phyloP scores from a whole-genome alignment of 2,329 filamentous ascomycete species.

The Trichoderma atrobrunneum region DNA sequence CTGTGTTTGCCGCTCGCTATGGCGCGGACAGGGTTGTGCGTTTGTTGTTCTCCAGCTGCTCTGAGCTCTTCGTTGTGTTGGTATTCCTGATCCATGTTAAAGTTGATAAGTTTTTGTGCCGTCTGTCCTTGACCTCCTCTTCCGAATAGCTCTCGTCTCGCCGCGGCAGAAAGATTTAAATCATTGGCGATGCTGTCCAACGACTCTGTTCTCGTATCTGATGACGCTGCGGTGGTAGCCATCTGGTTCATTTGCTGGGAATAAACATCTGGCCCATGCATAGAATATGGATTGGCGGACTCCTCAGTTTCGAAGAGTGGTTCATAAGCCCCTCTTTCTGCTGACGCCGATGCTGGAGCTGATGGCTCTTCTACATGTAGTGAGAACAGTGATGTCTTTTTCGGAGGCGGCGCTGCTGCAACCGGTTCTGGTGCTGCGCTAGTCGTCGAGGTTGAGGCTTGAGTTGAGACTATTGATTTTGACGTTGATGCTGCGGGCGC shows the following conservation, averaged over 20 bases:
- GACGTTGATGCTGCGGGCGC: constrained; percentile 14
- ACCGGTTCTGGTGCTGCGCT: constrained; percentile 23
- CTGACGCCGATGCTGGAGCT: constrained; percentile 25
- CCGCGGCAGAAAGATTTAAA: constrained; percentile 73
- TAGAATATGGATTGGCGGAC: background rate
- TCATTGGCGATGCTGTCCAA: constrained; percentile 71
- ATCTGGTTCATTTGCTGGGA: constrained; percentile 27
- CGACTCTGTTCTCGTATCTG: constrained; percentile 44
- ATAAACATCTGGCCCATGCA: constrained; percentile 33
- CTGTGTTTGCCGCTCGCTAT: constrained; percentile 82
- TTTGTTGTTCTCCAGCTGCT: constrained; percentile 64
- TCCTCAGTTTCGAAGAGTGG: constrained; percentile 46
- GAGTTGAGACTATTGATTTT: background rate
- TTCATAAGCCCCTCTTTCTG: constrained; percentile 43
- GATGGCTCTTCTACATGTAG: constrained; percentile 46
- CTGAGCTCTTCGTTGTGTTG: constrained; percentile 76
- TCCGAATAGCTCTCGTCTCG: constrained; percentile 82
- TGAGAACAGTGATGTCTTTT: constrained; percentile 68
- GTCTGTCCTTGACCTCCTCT: constrained; percentile 48
- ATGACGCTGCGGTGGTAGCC: constrained; percentile 29
- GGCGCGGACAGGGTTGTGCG: constrained; percentile 81
- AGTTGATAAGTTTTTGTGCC: constrained; percentile 68
- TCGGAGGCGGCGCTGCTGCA: constrained; percentile 34
- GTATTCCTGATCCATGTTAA: constrained; percentile 88
- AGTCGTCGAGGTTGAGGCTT: constrained; percentile 11